A percentile compares a stretch with the other conserved stretches of the same genome.
Conservation (phyloP, 768 basidiomycete species). For the Hirschioporus abietinus region DNA sequence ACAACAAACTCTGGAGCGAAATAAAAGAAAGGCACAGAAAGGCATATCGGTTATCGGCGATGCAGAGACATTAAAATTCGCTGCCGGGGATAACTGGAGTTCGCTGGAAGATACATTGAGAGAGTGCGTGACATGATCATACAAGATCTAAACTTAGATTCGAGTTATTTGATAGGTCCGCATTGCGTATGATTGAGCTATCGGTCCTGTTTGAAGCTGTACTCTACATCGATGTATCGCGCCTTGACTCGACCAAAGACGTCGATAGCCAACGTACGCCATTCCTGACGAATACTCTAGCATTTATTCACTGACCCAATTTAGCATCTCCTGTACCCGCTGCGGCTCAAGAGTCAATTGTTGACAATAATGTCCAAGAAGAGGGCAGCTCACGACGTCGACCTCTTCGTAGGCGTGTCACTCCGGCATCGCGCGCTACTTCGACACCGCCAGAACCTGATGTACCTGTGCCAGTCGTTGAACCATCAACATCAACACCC, state of each 20-base stretch:
- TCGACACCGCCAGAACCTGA: conserved; percentile 20
- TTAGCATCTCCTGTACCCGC: not conserved
- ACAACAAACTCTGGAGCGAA: conserved; percentile 46
- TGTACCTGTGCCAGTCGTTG: conserved; percentile 9
- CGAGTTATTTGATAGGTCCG: conserved; percentile 25
- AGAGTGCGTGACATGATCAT: conserved; percentile 30
- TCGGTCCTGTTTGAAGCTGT: conserved; percentile 51
- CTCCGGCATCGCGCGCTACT: conserved; percentile 36
- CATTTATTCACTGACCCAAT: not conserved
- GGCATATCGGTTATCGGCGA: conserved; percentile 51
- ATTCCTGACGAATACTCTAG: conserved; percentile 6
- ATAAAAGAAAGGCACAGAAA: conserved; percentile 42
- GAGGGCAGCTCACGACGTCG: conserved; percentile 13
- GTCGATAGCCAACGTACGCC: conserved; percentile 18
- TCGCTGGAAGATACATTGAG: conserved; percentile 46
- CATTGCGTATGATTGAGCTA: conserved; percentile 37
- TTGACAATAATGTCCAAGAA: not conserved
- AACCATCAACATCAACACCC: conserved; percentile 24
- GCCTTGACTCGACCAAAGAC: conserved; percentile 31
- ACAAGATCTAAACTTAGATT: not conserved
- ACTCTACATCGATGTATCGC: conserved; percentile 29
- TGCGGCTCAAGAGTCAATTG: not conserved
- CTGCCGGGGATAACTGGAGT: conserved; percentile 46
- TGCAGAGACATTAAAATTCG: conserved; percentile 37
- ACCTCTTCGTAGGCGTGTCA: conserved; percentile 35